Percentiles rank a stretch among this genome's conserved stretches.
phyloP scores from a whole-genome alignment of 1,139 yeast genomes.

The Hyphopichia pseudoburtonii region DNA sequence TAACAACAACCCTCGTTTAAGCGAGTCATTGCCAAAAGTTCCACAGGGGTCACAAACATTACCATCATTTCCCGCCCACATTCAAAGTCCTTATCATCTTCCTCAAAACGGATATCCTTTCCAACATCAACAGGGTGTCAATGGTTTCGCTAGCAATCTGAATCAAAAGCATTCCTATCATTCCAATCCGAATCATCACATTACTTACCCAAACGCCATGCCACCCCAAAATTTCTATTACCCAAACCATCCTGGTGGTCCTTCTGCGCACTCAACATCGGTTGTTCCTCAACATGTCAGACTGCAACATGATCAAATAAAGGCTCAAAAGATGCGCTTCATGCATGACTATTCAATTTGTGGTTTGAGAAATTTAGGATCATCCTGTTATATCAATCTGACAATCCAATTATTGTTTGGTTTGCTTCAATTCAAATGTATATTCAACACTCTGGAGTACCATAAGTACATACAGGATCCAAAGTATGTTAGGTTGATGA shows the following conservation, averaged over 20 bases:
- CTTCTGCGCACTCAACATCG: constrained; percentile 5
- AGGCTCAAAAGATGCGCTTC: constrained; percentile 31
- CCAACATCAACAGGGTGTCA: neutral
- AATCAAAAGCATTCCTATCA: neutral
- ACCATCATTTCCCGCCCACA: too few relatives aligned
- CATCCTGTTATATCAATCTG: constrained; percentile 73
- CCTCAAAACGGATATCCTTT: neutral
- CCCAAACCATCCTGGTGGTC: neutral
- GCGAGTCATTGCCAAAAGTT: constrained; percentile 6
- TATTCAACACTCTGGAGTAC: constrained; percentile 44
- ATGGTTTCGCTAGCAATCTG: neutral
- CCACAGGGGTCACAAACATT: too few relatives aligned
- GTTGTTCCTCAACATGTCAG: constrained; percentile 1
- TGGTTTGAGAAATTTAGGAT: constrained; percentile 68
- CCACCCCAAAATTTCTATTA: constrained; percentile 9
- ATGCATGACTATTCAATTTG: constrained; percentile 53
- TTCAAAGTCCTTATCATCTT: neutral
- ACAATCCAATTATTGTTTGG: constrained; percentile 67
- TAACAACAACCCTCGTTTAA: constrained; percentile 11
- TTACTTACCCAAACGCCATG: neutral
- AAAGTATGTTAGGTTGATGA: constrained; percentile 20
- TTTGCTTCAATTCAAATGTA: constrained; percentile 39
- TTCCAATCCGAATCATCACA: neutral
- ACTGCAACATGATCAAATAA: constrained; percentile 14
- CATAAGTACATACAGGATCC: constrained; percentile 40